Evolutionary conservation across 768 basidiomycete species (phyloP).

Genomic region (Xerocomellus chrysenteron): DNA sequence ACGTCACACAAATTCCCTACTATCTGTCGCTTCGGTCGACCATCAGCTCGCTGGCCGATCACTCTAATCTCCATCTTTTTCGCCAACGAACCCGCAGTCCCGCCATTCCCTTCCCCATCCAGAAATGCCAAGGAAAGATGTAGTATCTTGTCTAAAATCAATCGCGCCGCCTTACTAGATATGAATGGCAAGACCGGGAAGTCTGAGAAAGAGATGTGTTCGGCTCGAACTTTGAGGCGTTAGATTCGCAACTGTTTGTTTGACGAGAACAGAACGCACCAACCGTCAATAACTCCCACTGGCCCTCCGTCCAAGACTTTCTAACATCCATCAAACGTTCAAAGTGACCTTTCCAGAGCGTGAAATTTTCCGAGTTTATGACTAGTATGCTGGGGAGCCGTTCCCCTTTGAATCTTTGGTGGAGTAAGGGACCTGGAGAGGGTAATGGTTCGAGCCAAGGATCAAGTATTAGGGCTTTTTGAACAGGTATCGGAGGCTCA

Average conservation of each 20-base stretch:
- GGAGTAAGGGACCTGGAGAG: constrained; percentile 47
- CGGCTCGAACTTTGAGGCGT: constrained; percentile 18
- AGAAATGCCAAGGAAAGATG: constrained; percentile 24
- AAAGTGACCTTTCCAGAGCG: constrained; percentile 78
- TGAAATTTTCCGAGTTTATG: constrained; percentile 76
- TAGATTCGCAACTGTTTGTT: not conserved
- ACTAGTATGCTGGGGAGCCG: constrained; percentile 49
- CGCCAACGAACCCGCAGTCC: not conserved
- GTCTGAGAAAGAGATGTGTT: constrained; percentile 32
- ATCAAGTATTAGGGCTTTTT: constrained; percentile 65
- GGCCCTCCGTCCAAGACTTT: constrained; percentile 51
- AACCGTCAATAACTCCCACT: constrained; percentile 46
- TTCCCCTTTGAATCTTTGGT: constrained; percentile 5
- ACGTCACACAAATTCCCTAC: constrained; percentile 22
- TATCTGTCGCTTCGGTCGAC: constrained; percentile 24
- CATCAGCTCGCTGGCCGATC: constrained; percentile 24
- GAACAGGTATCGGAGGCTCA: constrained; percentile 49
- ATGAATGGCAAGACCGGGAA: constrained; percentile 24
- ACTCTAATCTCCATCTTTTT: constrained; percentile 25
- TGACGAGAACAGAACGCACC: constrained; percentile 33
- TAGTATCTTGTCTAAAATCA: constrained; percentile 22
- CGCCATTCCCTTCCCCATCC: constrained; percentile 8
- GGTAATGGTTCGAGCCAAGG: constrained; percentile 84
- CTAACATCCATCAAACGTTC: constrained; percentile 53
- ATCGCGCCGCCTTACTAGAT: constrained; percentile 17